A percentile compares a stretch with the other conserved stretches of the same genome.
phyloP scores from a whole-genome alignment of 2,329 filamentous ascomycete species.

The Stachybotrys elegans region DNA sequence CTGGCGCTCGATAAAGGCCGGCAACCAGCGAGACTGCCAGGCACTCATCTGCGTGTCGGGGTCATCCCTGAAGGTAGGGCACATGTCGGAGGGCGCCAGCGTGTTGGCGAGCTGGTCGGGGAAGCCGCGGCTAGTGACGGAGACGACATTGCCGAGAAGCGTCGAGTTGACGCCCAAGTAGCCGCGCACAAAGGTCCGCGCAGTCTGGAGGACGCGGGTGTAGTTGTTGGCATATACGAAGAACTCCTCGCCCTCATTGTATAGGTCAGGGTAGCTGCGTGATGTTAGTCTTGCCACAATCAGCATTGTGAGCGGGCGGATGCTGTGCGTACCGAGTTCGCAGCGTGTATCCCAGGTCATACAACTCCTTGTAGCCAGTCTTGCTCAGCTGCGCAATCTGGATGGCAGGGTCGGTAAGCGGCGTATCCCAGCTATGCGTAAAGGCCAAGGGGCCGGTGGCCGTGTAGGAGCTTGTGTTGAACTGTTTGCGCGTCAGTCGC shows the following conservation, averaged over 20 bases:
- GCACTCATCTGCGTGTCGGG: slow-evolving; percentile 39
- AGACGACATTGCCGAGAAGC: slow-evolving; percentile 49
- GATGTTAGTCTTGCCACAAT: no score
- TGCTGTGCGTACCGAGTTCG: slow-evolving; percentile 31
- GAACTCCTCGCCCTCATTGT: slow-evolving; percentile 44
- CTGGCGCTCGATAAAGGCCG: slow-evolving; percentile 48
- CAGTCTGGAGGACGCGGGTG: slow-evolving; percentile 57
- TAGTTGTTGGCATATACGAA: slow-evolving; percentile 64
- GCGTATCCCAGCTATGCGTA: slow-evolving; percentile 52
- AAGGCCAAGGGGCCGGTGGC: slow-evolving; percentile 50
- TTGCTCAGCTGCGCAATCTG: slow-evolving; percentile 56
- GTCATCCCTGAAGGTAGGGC: slow-evolving; percentile 52
- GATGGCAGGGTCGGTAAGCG: slow-evolving; percentile 45
- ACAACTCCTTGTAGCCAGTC: slow-evolving; percentile 58
- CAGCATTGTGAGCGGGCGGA: not conserved
- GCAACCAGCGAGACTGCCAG: slow-evolving; percentile 49
- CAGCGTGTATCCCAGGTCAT: slow-evolving; percentile 49
- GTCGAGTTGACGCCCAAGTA: slow-evolving; percentile 54
- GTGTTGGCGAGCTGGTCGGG: slow-evolving; percentile 52
- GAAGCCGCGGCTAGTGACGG: slow-evolving; percentile 51
- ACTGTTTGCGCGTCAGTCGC: slow-evolving; percentile 26
- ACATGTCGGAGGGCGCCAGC: slow-evolving; percentile 57
- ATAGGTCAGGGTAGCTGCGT: slow-evolving; percentile 44
- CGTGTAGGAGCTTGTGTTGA: slow-evolving; percentile 48
- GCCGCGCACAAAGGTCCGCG: slow-evolving; percentile 55